Evolutionary conservation across 225 moss, liverwort and hornwort genomes (phyloP), one percentile per base, ranked within the genome.

Genomic region (Antitrichia curtipendula): DNA sequence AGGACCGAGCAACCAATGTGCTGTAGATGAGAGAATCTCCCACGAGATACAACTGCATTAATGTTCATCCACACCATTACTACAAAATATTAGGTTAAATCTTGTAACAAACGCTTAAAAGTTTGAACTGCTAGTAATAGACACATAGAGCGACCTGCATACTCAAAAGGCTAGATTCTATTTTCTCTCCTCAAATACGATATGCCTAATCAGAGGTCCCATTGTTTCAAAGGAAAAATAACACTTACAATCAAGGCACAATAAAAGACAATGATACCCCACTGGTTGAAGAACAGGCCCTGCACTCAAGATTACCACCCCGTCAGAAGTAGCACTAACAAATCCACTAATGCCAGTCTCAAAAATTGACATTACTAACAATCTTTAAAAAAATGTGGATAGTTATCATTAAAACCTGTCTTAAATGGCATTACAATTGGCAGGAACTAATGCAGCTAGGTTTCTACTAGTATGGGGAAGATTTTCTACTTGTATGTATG

Each of bases 11-110:
- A 74, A 99, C 86, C 86, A 99, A 90, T 24, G 98, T 99, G 89
- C 95, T 96, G 89, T 95, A 96, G 83, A 99, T 99, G 79, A 99
- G 88, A 72, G 94, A 96, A 91, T 99, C 97, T 85, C 98, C 98
- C 75, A 95, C 93, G 47, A 99, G 91, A 86, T 97, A 99, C 53
- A 96, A 57, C 98, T 99, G 94, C 82, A 83, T 78, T 75, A 6
- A 81, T 73, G 25, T 83, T 85, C 85, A 86, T 57, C 52, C 80
- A 88, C 56, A 85, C 56, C 84, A 87, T 85, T n/a, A 31, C 84
- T 73, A 32, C 57, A 36, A 85, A 75, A 74, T 17, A 71, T 81
- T 41, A 84, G 52, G 13, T 80, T 61, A 16, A 34, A 72, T 47
- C 34, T 65, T 74, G 60, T 23, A 45, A 57, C 38, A 34, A 53